Evolutionary conservation across 148 eudicot species (phyloP), one percentile per base, ranked within the genome.

Genomic region (Pouteria glomerata): DNA sequence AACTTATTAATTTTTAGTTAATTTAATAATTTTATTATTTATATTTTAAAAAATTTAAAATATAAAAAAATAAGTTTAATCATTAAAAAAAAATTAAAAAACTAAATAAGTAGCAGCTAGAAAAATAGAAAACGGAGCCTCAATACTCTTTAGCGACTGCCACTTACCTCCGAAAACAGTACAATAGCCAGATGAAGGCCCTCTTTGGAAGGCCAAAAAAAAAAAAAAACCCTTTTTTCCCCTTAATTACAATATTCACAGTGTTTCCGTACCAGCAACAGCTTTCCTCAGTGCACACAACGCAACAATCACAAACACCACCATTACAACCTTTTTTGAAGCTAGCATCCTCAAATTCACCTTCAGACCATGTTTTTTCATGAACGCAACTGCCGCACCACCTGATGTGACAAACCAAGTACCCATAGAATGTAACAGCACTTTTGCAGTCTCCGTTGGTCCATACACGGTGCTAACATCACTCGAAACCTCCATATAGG

Each of bases 341-440:
- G 98, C 98, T 10, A 94, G 69, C 42, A 85, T 60, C 87, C 98
- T 80, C n/a, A 94, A 84, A 78, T 94, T 94, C 71, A 94, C 91
- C 78, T 82, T 91, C 71, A 91, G 18, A 41, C 89, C 91, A 70
- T 94, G 86, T 35, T 70, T 83, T 69, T 83, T 84, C 98, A 94
- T 87, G 68, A 86, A 41, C 71, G 78, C 74, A 64, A 84, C 48
- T 27, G 77, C 63, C 0, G 68, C 77, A 62, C 78, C 24, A 10
- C 82, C 78, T 57, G 80, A 33, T 57, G 76, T 64, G 31, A 78
- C 56, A 55, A 87, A 27, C 85, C 86, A 83, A 13, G 82, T 79
- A 39, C 68, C 59, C 34, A 91, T 21, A 1, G 81, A 80, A 51
- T 64, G 70, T 8, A 78, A 57, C 63, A 86, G 68, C 69, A 80